Evolutionary conservation across 106 monocot genomes (phyloP).

Genomic region (Dioscorea zingiberensis): DNA sequence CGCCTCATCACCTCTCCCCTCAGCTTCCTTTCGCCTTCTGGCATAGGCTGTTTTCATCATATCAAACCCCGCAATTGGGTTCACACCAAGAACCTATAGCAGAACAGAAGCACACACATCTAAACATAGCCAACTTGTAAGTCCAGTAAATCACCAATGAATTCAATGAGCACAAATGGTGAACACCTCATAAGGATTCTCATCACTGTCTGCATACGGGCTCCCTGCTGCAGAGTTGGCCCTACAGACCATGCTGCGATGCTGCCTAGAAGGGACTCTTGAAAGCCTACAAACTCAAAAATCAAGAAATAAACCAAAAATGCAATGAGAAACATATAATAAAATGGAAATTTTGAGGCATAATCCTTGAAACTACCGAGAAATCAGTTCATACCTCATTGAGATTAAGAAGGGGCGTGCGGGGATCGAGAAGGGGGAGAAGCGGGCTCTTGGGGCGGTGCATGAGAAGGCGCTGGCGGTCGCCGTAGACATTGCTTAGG

Average conservation of each 20-base stretch:
- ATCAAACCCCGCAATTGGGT: slow-evolving; percentile 76
- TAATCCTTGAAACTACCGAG: no score
- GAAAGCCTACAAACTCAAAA: slow-evolving; percentile 17
- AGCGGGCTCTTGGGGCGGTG: no score
- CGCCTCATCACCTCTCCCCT: slow-evolving; percentile 74
- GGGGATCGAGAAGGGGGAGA: no score
- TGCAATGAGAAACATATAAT: no score
- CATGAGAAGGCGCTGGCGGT: no score
- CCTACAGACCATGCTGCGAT: slow-evolving; percentile 19
- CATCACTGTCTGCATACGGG: slow-evolving; percentile 39
- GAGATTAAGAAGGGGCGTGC: no score
- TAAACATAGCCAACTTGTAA: no score
- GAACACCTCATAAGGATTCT: slow-evolving; percentile 81
- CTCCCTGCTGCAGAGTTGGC: slow-evolving; percentile 58
- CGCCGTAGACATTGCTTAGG: no score
- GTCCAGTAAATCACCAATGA: no score
- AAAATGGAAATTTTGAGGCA: no score
- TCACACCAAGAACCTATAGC: slow-evolving; percentile 77
- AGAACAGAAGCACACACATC: background rate
- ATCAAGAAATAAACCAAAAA: background rate
- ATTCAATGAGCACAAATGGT: background rate
- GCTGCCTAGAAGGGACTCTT: slow-evolving; percentile 16
- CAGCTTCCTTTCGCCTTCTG: slow-evolving; percentile 76
- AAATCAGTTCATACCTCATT: no score
- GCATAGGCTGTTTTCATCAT: slow-evolving; percentile 72